Conservation (phyloP, 2,329 filamentous ascomycete genomes). For the Diaporthe sp. region DNA sequence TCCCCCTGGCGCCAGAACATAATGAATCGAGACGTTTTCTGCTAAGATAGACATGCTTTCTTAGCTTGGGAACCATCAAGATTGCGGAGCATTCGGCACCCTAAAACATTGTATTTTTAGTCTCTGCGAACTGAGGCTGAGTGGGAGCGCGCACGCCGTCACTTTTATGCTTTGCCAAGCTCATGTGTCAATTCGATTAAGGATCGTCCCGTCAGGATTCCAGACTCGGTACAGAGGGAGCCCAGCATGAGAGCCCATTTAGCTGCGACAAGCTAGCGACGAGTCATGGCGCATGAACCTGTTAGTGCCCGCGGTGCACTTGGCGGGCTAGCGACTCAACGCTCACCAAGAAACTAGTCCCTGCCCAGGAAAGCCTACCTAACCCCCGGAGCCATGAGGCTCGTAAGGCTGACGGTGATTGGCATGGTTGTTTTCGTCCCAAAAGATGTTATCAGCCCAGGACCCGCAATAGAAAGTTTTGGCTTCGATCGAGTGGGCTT, state of each 20-base stretch:
- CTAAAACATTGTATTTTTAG: neutral
- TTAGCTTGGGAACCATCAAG: neutral
- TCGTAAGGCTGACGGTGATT: neutral
- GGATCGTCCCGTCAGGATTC: neutral
- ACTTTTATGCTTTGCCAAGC: neutral
- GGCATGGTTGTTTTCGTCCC: neutral
- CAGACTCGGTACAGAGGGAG: neutral
- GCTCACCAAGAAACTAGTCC: neutral
- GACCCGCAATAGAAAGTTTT: constrained; percentile 2
- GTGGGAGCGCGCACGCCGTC: neutral
- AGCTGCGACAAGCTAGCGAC: constrained; percentile 11
- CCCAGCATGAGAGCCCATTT: neutral
- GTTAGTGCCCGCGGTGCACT: neutral
- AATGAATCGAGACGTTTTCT: neutral
- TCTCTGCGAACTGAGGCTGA: neutral
- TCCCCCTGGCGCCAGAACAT: neutral
- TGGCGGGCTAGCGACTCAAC: neutral
- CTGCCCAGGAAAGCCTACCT: neutral
- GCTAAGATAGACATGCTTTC: neutral
- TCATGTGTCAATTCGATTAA: neutral
- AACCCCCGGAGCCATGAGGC: neutral
- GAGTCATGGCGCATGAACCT: constrained; percentile 13
- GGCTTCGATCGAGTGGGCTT: neutral
- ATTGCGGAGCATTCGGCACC: neutral
- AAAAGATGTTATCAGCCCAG: neutral